Base-by-base conservation (phyloP, 1,284 basidiomycete species). In the Gymnopus androsaceus region DNA sequence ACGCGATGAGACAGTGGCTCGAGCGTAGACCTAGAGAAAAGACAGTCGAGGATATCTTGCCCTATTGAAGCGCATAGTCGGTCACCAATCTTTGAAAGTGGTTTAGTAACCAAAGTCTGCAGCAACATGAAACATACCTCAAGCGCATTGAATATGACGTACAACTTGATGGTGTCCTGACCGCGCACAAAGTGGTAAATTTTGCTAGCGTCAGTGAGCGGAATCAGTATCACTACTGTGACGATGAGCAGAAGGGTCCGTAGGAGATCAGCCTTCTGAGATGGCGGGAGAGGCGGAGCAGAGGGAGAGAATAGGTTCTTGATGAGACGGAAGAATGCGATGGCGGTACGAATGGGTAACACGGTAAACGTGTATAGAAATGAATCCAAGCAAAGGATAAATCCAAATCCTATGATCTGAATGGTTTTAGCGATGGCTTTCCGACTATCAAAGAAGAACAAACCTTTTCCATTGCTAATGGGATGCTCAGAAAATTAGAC, bases 171-270 rank as follows among this genome's bases (percentile, higher is more conserved):
- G 2, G 93, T 96, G 66, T 98, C 95, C 73, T 99, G 97, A 0
- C 96, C 97, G n/a, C 97, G 87, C 51, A 99, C 98, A 17, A 90
- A 92, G 68, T 99, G 97, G 66, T 99, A 99, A 70, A 99, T 97
- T 75, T 97, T 97, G 75, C 94, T 97, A 11, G 95, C 92, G 68
- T 99, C 96, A 4, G 95, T 96, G 30, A 95, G 78, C 3, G 90
- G 85, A 28, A 87, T 79, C 4, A 98, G 78, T 34, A 95, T 82
- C 30, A 84, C 64, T 48, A 96, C 84, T 0, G 94, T 90, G 30
- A 88, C 69, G 3, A 90, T 69, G 33, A 99, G 80, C 2, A 99
- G 79, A 2, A 94, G 71, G 37, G 85, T 82, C 56, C 94, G 86
- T 28, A 98, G 74, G 12, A 99, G 82, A 67, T 97, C 94, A 17